These are phyloP conservation scores for Phytophthora gonapodyides DNA, from an alignment of 352 stramenopile species.

Conservation along the genomic window DNA sequence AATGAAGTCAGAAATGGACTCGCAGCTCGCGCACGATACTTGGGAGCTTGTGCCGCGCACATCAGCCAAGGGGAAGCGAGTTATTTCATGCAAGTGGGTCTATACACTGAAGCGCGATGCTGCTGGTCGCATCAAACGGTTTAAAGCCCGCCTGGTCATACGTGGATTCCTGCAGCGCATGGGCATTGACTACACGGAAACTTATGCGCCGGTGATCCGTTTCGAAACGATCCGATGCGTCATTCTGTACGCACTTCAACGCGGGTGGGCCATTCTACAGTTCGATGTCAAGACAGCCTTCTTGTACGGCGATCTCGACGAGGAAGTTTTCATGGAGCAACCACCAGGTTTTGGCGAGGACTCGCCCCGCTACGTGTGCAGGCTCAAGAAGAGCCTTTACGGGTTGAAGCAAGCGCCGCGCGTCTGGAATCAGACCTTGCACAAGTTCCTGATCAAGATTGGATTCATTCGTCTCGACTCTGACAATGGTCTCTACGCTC, in stretches of 20 bases:
- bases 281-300: slow-evolving; percentile 25
- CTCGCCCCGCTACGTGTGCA: not conserved
- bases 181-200: slow-evolving; percentile 20
- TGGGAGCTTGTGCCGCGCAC: slow-evolving; percentile 4
- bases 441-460: slow-evolving; percentile 7
- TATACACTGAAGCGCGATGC: slow-evolving; percentile 14
- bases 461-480: slow-evolving; percentile 11
- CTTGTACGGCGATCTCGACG: slow-evolving; percentile 10
- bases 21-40: not conserved
- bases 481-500: slow-evolving; percentile 16
- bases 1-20: slow-evolving; percentile 11
- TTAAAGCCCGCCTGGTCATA: slow-evolving; percentile 22
- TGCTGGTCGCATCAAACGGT: slow-evolving; percentile 8
- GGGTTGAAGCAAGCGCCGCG: slow-evolving; percentile 5
- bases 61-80: slow-evolving; percentile 6
- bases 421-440: slow-evolving; percentile 17
- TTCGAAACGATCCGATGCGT: slow-evolving; percentile 16
- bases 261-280: slow-evolving; percentile 17
- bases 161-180: slow-evolving; percentile 13
- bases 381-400: slow-evolving; percentile 3
- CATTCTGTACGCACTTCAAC: slow-evolving; percentile 12
- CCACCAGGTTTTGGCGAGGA: slow-evolving; percentile 4
- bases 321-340: slow-evolving; percentile 6
- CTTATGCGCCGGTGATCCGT: slow-evolving; percentile 15
- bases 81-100: slow-evolving; percentile 18